phyloP scores from a whole-genome alignment of 2,329 filamentous ascomycete species.

The Xylogone sp. region DNA sequence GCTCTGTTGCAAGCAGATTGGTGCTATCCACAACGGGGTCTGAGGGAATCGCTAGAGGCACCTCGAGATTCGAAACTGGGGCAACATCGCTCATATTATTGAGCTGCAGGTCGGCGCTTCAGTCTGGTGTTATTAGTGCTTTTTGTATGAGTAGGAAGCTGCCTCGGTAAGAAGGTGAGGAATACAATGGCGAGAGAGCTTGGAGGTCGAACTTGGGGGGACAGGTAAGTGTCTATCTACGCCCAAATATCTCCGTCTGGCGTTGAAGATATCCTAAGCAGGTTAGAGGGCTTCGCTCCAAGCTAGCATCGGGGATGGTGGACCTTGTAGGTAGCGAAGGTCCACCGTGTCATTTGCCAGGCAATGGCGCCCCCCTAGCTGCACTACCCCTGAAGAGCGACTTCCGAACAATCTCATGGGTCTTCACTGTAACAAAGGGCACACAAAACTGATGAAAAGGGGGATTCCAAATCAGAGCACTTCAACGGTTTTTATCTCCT shows the following conservation, averaged over 20 bases:
- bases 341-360: background rate
- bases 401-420: too few species aligned
- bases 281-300: background rate
- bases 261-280: background rate
- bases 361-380: background rate
- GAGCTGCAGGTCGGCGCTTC: background rate
- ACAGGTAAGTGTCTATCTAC: background rate
- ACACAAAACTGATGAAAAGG: background rate
- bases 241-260: background rate
- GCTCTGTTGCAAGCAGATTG: slow-evolving; percentile 3
- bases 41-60: slow-evolving; percentile 3
- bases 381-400: background rate
- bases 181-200: background rate
- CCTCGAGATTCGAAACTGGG: slow-evolving; percentile 13
- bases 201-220: background rate
- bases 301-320: background rate
- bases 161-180: background rate
- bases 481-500: background rate
- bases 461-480: background rate
- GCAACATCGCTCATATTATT: slow-evolving; percentile 25
- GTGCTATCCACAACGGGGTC: background rate
- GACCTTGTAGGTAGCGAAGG: background rate
- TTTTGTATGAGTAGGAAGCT: background rate
- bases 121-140: background rate
- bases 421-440: background rate